phyloP scores from a whole-genome alignment of 2,329 filamentous ascomycete species.

The Dactylonectria estremocensis region DNA sequence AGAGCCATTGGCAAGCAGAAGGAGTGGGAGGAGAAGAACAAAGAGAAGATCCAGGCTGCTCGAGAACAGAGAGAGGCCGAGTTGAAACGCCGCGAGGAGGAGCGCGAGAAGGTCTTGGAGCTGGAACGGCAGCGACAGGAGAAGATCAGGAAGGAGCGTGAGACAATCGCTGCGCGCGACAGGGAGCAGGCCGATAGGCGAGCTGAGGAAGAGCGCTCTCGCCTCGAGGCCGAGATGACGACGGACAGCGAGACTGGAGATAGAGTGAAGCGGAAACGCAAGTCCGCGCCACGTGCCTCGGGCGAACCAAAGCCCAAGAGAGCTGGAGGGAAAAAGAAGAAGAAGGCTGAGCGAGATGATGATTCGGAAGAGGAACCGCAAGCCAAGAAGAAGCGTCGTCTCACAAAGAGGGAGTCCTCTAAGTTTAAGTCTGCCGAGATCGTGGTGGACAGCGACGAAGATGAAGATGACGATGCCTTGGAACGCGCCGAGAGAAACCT shows the following conservation, averaged over 20 bases:
- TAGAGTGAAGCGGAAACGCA: conserved; percentile 84
- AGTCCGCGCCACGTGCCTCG: conserved; percentile 57
- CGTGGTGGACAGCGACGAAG: conserved; percentile 82
- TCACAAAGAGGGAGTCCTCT: conserved; percentile 63
- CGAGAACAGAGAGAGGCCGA: conserved; percentile 86
- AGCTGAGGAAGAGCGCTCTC: conserved; percentile 53
- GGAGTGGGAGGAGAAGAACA: conserved; percentile 95
- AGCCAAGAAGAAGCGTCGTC: conserved; percentile 75
- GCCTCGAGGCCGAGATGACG: conserved; percentile 80
- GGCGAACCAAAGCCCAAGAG: conserved; percentile 62
- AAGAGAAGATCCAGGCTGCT: conserved; percentile 87
- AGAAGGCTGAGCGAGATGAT: conserved; percentile 57
- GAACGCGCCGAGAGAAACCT: conserved; percentile 63
- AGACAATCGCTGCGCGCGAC: conserved; percentile 83
- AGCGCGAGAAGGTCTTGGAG: conserved; percentile 77
- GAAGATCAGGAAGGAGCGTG: conserved; percentile 89
- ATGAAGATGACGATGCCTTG: conserved; percentile 60
- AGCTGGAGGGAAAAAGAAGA: conserved; percentile 63
- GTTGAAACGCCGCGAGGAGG: conserved; percentile 82
- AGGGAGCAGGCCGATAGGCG: conserved; percentile 79
- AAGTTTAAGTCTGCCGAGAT: conserved; percentile 93
- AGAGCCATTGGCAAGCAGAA: conserved; percentile 87
- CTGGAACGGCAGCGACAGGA: conserved; percentile 81
- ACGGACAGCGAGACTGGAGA: conserved; percentile 88
- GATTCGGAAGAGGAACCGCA: conserved; percentile 61